Evolutionary conservation across 441 rosid species (phyloP), one percentile per base, ranked within the genome.

Genomic region (Eutrema salsugineum): DNA sequence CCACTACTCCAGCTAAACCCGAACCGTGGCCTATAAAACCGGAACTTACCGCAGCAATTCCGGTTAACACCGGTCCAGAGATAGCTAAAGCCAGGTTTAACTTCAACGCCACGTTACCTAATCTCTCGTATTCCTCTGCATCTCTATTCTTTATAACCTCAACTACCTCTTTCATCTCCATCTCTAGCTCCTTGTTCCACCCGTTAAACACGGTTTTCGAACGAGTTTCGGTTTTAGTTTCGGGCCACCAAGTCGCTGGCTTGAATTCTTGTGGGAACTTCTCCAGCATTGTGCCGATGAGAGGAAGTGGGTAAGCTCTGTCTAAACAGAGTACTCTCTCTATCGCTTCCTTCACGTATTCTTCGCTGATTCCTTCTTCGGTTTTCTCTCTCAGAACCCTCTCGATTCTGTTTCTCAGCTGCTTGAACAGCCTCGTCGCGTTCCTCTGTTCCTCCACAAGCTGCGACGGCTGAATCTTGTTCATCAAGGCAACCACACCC

Each of bases 391-490:
- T 58, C 16, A 70, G 3, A 8, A 85, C 69, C 17, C 48, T 79
- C 63, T 80, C 24, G 4, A 86, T 71, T 60, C 78, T 65, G 6
- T 22, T 46, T 20, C 80, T 75, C 3, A 92, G 84, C 51, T 86
- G 79, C 64, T 64, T 79, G 65, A 90, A 87, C 76, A 90, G 44
- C 73, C 87, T 80, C 0, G 85, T 73, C 0, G 94, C 91, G 12
- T 88, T 90, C 4, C 96, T 82, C 30, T 89, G 97, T 69, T 92
- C 97, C 77, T 92, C 94, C 0, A 85, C 88, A 0, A 89, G 89
- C 61, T 92, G 97, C 0, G 97, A 89, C 0, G 95, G 97, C 62
- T 91, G 95, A 63, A 91, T 85, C 78, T 82, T 86, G 82, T 87
- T 90, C 93, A 84, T 83, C 32, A 87, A 27, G 3, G 80, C 56